phyloP scores from a whole-genome alignment of 1,284 basidiomycete genomes.

The Irpex sp. region DNA sequence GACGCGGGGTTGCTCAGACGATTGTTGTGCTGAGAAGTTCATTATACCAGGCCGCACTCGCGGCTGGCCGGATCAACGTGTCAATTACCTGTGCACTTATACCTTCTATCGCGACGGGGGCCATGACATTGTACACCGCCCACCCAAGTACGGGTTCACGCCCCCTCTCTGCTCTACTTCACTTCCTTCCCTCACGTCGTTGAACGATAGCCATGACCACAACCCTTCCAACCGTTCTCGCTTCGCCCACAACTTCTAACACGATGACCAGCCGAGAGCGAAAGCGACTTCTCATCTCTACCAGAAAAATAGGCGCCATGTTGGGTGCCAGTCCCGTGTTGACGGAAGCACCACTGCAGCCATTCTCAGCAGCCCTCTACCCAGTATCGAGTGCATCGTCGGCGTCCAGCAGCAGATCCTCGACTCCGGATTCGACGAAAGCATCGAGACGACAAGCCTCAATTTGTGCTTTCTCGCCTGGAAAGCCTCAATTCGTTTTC shows the following conservation, averaged over 20 bases:
- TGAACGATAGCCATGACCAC: neutral
- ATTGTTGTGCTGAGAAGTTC: neutral
- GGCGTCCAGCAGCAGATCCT: constrained; percentile 2
- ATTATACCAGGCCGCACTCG: neutral
- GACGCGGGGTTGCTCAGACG: constrained; percentile 1
- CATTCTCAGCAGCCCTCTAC: constrained; percentile 16
- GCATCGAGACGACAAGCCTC: constrained; percentile 32
- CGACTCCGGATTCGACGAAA: constrained; percentile 7
- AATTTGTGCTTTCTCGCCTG: constrained; percentile 19
- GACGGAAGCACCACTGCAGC: constrained; percentile 10
- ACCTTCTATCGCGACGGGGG: neutral
- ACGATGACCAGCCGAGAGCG: constrained; percentile 41
- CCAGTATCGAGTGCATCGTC: constrained; percentile 8
- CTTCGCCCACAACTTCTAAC: constrained; percentile 40
- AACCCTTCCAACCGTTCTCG: neutral
- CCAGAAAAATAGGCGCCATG: constrained; percentile 50
- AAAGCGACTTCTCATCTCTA: constrained; percentile 46
- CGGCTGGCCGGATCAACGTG: neutral
- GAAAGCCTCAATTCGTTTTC: constrained; percentile 9
- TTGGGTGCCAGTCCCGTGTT: constrained; percentile 46
- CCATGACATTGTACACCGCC: neutral
- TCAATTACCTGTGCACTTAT: constrained; percentile 1
- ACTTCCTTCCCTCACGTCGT: neutral
- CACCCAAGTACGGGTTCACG: neutral
- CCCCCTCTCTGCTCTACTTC: neutral